Percentiles rank a stretch among this genome's conserved stretches.
These are phyloP conservation scores for Metschnikowia cerradonensis DNA, from an alignment of 805 yeast genomes.

Conservation along the genomic window DNA sequence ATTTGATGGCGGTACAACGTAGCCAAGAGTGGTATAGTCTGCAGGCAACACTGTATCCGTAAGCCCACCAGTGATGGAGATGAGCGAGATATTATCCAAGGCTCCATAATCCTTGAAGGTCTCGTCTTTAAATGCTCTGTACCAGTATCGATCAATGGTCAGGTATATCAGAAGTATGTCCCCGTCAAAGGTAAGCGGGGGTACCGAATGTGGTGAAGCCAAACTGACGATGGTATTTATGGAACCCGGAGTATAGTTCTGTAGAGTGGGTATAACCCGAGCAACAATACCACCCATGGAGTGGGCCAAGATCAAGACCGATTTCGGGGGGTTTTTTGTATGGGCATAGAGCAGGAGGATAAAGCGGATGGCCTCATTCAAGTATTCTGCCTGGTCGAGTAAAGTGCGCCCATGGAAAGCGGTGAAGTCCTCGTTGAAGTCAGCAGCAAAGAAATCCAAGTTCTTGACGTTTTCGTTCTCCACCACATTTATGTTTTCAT, in stretches of 20 bases:
- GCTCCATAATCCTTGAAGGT: slow-evolving; percentile 27
- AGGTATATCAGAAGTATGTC: slow-evolving; percentile 74
- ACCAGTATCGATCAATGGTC: slow-evolving; percentile 77
- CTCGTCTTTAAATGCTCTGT: slow-evolving; percentile 44
- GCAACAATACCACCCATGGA: slow-evolving; percentile 98
- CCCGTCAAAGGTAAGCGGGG: slow-evolving; percentile 92
- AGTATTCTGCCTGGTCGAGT: slow-evolving; percentile 88
- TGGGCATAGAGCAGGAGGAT: slow-evolving; percentile 65
- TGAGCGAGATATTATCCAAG: slow-evolving; percentile 55
- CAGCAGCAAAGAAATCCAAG: slow-evolving; percentile 85
- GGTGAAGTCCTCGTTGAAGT: slow-evolving; percentile 92
- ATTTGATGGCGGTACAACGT: slow-evolving; percentile 64
- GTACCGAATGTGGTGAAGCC: slow-evolving; percentile 87
- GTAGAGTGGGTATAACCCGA: slow-evolving; percentile 73
- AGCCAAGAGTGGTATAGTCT: slow-evolving; percentile 75
- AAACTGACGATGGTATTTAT: slow-evolving; percentile 81
- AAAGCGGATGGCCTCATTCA: slow-evolving; percentile 80
- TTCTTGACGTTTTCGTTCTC: slow-evolving; percentile 36
- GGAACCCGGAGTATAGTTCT: slow-evolving; percentile 67
- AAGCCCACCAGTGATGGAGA: slow-evolving; percentile 89
- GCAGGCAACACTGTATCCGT: slow-evolving; percentile 80
- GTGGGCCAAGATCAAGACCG: slow-evolving; percentile 82
- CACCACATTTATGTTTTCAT: slow-evolving; percentile 21
- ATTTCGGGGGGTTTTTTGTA: slow-evolving; percentile 45
- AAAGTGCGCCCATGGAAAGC: slow-evolving; percentile 94